Base-by-base conservation (phyloP, 176 grass and related monocot species). In the Aegilops sharonensis region DNA sequence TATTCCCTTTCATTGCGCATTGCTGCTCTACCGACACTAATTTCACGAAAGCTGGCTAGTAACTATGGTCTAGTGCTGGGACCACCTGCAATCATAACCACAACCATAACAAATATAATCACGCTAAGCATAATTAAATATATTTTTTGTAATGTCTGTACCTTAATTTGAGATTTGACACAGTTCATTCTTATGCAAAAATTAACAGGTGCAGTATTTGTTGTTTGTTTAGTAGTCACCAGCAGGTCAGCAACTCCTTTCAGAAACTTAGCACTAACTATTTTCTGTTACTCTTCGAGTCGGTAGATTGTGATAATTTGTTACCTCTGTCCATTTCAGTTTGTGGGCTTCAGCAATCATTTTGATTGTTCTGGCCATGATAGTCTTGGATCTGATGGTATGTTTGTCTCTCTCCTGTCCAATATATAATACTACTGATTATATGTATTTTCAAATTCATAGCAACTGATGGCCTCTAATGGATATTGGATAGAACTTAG, bases 351-450 rank as follows among this genome's bases (percentile, higher is more conserved):
- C 97, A 56, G 68, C 82, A 64, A 94, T 94, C 87, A 99, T 99
- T 91, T 92, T 91, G 20, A 48, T 83, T 62, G 92, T 94, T 11
- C 77, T 95, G 77, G 83, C 84, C 3, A 99, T 99, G 97, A 96
- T 99, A 83, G 85, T 96, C 61, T 74, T 99, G 64, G 90, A 99
- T 82, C 64, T 99, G 88, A 94, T 99, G 97, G 97, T 99, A 96
- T 61, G 86, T 72, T 82, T 64, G 35, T 79, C 30, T 5, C 54
- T 89, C 81, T n/a, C 73, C 8, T 65, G 9, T 64, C 78, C 36
- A 74, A 79, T 40, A 64, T 72, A 25, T 20, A 31, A 9, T 68
- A 81, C 12, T 75, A 69, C 40, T 79, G 25, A 42, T 79, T 65
- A 18, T 60, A 85, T 81, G 21, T 34, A 34, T 89, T 81, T 81